Evolutionary conservation across 1,284 basidiomycete species (phyloP).

Genomic region (Marasmius fiardii): DNA sequence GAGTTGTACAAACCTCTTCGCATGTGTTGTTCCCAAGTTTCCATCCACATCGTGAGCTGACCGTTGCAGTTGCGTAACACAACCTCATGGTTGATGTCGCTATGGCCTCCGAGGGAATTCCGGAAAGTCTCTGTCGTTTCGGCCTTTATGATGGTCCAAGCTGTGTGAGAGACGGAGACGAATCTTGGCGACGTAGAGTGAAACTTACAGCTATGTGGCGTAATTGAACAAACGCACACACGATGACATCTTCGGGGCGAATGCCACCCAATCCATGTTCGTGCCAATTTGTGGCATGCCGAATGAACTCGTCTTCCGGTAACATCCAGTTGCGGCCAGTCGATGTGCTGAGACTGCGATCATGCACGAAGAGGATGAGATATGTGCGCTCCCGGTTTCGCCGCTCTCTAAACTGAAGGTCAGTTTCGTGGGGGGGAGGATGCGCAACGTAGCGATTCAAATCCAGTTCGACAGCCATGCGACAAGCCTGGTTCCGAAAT

Average conservation of each 20-base stretch:
- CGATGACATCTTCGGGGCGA: slow-evolving; percentile 75
- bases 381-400: slow-evolving; percentile 81
- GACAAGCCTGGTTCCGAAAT: slow-evolving; percentile 55
- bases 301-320: slow-evolving; percentile 73
- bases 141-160: slow-evolving; percentile 39
- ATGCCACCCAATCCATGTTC: slow-evolving; percentile 48
- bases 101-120: slow-evolving; percentile 48
- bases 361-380: slow-evolving; percentile 79
- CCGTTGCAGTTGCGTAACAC: slow-evolving; percentile 67
- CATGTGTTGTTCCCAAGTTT: slow-evolving; percentile 69
- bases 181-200: slow-evolving; percentile 8
- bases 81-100: slow-evolving; percentile 67
- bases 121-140: slow-evolving; percentile 75
- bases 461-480: slow-evolving; percentile 79
- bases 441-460: slow-evolving; percentile 63
- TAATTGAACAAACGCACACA: slow-evolving; percentile 70
- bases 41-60: slow-evolving; percentile 67
- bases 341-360: slow-evolving; percentile 78
- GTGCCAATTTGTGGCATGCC: slow-evolving; percentile 67
- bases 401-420: slow-evolving; percentile 63
- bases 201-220: slow-evolving; percentile 67
- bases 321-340: slow-evolving; percentile 84
- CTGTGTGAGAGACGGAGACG: slow-evolving; percentile 5
- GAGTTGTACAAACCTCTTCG: slow-evolving; percentile 44
- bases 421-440: slow-evolving; percentile 55